Evolutionary conservation across 1,139 yeast species (phyloP), one percentile per base, ranked within the genome.

Genomic region (Sugiyamaella neomexicana): DNA sequence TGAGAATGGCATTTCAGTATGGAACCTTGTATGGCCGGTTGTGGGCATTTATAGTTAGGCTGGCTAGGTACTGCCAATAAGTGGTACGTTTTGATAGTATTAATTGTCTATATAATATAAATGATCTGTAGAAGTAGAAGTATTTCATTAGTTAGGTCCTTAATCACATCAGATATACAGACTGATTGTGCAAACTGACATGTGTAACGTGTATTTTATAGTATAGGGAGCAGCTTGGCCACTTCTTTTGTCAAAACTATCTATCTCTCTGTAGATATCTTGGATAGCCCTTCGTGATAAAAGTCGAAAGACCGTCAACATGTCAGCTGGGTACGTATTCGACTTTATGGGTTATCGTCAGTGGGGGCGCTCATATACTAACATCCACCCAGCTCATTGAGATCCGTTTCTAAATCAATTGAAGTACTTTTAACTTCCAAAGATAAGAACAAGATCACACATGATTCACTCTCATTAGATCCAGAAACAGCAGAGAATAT

Each of bases 361-460:
- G n/a, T n/a, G n/a, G n/a, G n/a, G n/a, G n/a, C n/a, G n/a, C n/a
- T n/a, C n/a, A n/a, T 15, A 12, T 27, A 12, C 50, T 50, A 50
- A 53, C 53, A 25, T 5, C 15, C 32, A 31, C 10, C 17, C n/a
- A 63, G 64, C 20, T 50, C 63, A n/a, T 53, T 65, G 27, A 57
- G 53, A 46, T 47, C 62, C 6, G 56, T 65, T 10, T 55, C 62
- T 12, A 62, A 57, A 45, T 50, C 60, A 9, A 44, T 63, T 32
- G 65, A 63, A 36, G 37, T 54, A 23, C 50, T 61, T 12, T 55
- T 63, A 17, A 27, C 58, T 13, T 15, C 54, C 12, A 46, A 50
- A 10, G 55, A 16, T 31, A 44, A 44, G 39, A 7, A 2, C 12
- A 20, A 15, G 46, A 15, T 3, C 37, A 17, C n/a, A 3, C 6